Evolutionary conservation across 2,329 filamentous ascomycete genomes (phyloP), one percentile per base, ranked within the genome.

Genomic region (Fusarium xylarioides): DNA sequence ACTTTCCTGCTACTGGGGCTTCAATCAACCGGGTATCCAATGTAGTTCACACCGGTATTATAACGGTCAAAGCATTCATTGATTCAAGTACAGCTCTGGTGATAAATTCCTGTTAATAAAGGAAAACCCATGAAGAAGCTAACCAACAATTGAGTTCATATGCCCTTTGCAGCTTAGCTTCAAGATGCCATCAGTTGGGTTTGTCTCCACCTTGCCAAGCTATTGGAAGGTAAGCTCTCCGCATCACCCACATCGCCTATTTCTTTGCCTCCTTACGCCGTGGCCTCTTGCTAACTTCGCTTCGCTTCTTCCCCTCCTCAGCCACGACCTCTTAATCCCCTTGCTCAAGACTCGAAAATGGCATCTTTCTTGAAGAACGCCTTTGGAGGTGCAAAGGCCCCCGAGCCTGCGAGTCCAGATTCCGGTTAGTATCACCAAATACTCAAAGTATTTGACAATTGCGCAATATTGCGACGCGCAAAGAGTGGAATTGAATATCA

Each of bases 321-420:
- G 53, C 74, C 74, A 71, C 62, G 56, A 66, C 60, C 69, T 66
- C 59, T 63, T 68, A 68, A 59, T 71, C 69, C 70, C 52, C 61
- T 64, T 72, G 73, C 74, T 75, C 73, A 76, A 56, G 73, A 66
- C 65, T 65, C 53, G 74, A 75, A 78, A 80, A 90, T 90, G 88
- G 87, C 87, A 75, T 85, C 87, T 77, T 82, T 92, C 74, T 80
- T 93, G 76, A 92, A 92, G 83, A 90, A 89, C 80, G 82, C 94
- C 78, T 89, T 95, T 77, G 91, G 91, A 79, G 91, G 89, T 80
- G 86, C 86, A 80, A 91, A 93, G 85, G 74, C 78, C 34, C 74
- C 78, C n/a, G 75, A 71, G 65, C 85, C 90, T 52, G 85, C 85
- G 73, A 86, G 86, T 75, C 82, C 85, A 67, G 91, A 94, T 82